Evolutionary conservation across 495 filamentous ascomycete genomes (phyloP), one percentile per base, ranked within the genome.

Genomic region (Penicillium angulare): DNA sequence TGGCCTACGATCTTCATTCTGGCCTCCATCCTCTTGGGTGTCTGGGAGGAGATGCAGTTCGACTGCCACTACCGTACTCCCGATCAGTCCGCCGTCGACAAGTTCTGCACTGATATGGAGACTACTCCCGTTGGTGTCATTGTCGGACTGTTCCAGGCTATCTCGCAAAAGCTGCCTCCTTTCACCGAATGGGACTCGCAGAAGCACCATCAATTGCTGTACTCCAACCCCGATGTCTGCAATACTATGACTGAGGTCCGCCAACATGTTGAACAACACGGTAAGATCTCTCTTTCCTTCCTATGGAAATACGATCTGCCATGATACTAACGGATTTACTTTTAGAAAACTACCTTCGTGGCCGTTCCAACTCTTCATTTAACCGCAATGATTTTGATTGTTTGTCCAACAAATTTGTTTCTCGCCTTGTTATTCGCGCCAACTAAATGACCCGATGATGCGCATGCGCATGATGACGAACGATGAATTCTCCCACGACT

Each of bases 21-120:
- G 31, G 90, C 90, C 22, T 89, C 87, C 5, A 90, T 96, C 50
- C 79, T 96, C 9, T 76, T 96, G 43, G 89, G 87, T 24, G 89
- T 96, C 7, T 96, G 91, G 91, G 91, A 96, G 67, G 86, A 95
- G 75, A 96, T 96, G 82, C 91, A 96, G 66, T 96, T 96, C 67
- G 91, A 96, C 68, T 90, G 86, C 77, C 87, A 93, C 65, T 96
- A 96, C 76, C 87, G 90, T 36, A 84, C 90, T 8, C 89, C 87
- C 10, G 90, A 96, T 66, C 78, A 85, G 22, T 76, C 81, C 35
- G 86, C 86, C 5, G 90, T 95, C 21, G 81, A 89, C 52, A 95
- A 93, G 70, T 96, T 96, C 80, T 95, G 90, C 77, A 78, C 75
- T 35, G 91, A 96, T 53, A 96, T 96, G 91, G 91, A 96, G 78